A percentile compares a stretch with the other conserved stretches of the same genome.
These are phyloP conservation scores for Plasmodium malariae DNA, from an alignment of 169 alveolate genomes.

Conservation along the genomic window DNA sequence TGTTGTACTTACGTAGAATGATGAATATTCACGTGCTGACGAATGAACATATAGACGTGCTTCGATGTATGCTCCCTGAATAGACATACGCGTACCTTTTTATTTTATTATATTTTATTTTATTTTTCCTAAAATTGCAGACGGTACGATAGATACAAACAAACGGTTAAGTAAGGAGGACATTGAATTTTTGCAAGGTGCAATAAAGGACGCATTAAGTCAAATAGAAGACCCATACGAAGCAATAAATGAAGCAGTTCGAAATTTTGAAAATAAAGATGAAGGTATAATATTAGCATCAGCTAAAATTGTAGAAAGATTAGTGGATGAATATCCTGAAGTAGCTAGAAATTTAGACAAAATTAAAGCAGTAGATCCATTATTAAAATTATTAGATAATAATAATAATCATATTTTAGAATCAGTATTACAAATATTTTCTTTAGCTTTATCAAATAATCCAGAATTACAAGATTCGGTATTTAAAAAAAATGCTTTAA, in stretches of 20 bases:
- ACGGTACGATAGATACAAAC: constrained; percentile 71
- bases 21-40: too few species aligned
- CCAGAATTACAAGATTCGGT: constrained; percentile 67
- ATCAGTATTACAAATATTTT: constrained; percentile 67
- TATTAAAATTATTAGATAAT: constrained; percentile 50
- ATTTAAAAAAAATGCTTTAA: constrained; percentile 66
- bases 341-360: constrained; percentile 62
- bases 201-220: constrained; percentile 71
- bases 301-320: constrained; percentile 72
- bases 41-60: too few species aligned
- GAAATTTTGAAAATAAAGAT: constrained; percentile 56
- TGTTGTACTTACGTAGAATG: background rate
- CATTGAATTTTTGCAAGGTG: constrained; percentile 76
- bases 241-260: constrained; percentile 75
- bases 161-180: constrained; percentile 69
- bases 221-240: constrained; percentile 77
- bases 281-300: constrained; percentile 73
- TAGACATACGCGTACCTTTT: too few species aligned
- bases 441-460: constrained; percentile 71
- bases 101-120: too few species aligned
- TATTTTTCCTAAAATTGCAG: background rate
- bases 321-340: constrained; percentile 74
- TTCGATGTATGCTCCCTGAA: too few species aligned
- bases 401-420: constrained; percentile 55
- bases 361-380: constrained; percentile 71